Conservation (phyloP, 1,284 basidiomycete species). For the Malassezia pachydermatis region DNA sequence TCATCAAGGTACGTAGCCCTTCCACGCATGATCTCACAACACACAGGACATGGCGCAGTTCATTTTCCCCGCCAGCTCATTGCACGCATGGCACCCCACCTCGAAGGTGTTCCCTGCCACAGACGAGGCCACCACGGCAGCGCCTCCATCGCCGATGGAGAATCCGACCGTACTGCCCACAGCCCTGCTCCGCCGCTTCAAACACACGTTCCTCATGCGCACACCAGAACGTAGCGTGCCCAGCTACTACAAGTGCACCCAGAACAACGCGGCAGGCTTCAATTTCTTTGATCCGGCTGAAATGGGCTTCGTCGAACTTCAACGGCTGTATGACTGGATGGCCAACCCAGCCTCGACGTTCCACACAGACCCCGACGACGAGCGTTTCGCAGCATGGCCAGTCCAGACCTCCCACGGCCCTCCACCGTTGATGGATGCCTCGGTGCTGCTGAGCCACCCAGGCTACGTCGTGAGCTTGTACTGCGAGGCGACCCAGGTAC, state of each 20-base stretch:
- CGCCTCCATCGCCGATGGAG: no score
- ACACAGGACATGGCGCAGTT: no score
- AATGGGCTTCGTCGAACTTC: constrained; percentile 34
- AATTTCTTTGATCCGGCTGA: constrained; percentile 42
- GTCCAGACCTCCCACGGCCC: no score
- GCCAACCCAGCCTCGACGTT: constrained; percentile 33
- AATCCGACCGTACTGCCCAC: no score
- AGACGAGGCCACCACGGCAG: no score
- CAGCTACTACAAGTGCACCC: constrained; percentile 41
- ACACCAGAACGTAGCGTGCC: constrained; percentile 41
- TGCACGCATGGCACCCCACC: no score
- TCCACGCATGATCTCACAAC: no score
- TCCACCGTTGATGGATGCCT: no score
- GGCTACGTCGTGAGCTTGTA: constrained; percentile 29
- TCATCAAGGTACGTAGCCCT: no score
- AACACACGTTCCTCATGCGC: constrained; percentile 44
- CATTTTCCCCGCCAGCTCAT: no score
- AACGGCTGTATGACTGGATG: constrained; percentile 40
- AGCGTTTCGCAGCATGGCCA: no score
- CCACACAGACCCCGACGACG: constrained; percentile 21
- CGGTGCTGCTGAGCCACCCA: constrained; percentile 34
- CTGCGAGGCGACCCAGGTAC: constrained; percentile 35
- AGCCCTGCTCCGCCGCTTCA: constrained; percentile 32
- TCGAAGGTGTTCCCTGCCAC: no score
- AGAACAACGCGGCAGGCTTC: constrained; percentile 39